Percentiles rank a stretch among this genome's conserved stretches.
These are phyloP conservation scores for Ustilago trichophora DNA, from an alignment of 1,284 basidiomycete genomes.

Conservation along the genomic window DNA sequence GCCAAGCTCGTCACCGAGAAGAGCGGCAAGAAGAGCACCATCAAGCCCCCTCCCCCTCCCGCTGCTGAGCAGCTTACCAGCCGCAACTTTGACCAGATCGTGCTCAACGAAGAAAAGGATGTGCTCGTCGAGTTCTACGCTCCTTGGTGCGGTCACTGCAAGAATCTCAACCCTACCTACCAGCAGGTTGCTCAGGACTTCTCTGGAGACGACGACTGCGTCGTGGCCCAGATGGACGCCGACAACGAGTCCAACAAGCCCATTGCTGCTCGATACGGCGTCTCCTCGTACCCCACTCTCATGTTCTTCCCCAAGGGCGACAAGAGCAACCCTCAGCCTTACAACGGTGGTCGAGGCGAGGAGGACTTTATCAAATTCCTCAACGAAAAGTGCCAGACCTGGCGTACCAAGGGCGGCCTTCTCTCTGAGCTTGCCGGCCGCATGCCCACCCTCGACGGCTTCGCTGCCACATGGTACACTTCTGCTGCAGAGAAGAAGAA, in stretches of 20 bases:
- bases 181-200: slow-evolving; percentile 89
- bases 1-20: slow-evolving; percentile 78
- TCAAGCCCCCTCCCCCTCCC: slow-evolving; percentile 83
- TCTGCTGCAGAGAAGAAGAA: slow-evolving; percentile 71
- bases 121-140: slow-evolving; percentile 95
- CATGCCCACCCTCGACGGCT: slow-evolving; percentile 77
- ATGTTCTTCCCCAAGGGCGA: slow-evolving; percentile 82
- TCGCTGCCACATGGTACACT: slow-evolving; percentile 80
- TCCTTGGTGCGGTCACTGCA: slow-evolving; percentile 87
- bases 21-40: slow-evolving; percentile 80
- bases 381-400: slow-evolving; percentile 88
- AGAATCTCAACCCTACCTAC: slow-evolving; percentile 93
- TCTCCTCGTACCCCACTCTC: slow-evolving; percentile 83
- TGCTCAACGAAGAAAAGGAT: slow-evolving; percentile 86
- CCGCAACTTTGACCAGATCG: slow-evolving; percentile 81
- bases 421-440: slow-evolving; percentile 85
- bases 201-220: slow-evolving; percentile 77
- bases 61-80: slow-evolving; percentile 76
- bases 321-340: slow-evolving; percentile 72
- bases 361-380: slow-evolving; percentile 73
- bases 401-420: slow-evolving; percentile 81
- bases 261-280: slow-evolving; percentile 78
- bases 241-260: slow-evolving; percentile 82
- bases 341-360: slow-evolving; percentile 76
- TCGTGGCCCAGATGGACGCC: slow-evolving; percentile 87